A percentile compares a stretch with the other conserved stretches of the same genome.
Evolutionary conservation across 2,329 filamentous ascomycete species (phyloP).

Genomic region (Gaeumannomyces sp.): DNA sequence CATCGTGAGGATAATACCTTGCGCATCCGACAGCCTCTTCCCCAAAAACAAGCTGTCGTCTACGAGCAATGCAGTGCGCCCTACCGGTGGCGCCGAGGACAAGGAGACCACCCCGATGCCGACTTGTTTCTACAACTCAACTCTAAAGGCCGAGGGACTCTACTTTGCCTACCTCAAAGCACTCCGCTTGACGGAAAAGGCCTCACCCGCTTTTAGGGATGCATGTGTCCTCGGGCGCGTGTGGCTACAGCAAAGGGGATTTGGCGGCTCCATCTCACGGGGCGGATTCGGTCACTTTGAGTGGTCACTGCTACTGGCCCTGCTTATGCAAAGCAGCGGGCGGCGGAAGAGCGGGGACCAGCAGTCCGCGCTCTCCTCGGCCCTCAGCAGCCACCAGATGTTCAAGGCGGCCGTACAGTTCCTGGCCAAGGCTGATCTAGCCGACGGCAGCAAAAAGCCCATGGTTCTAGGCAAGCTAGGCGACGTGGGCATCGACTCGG

Average conservation of each 20-base stretch:
- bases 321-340: conserved; percentile 73
- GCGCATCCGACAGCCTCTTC: conserved; percentile 64
- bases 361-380: conserved; percentile 61
- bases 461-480: conserved; percentile 42
- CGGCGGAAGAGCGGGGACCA: conserved; percentile 49
- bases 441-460: conserved; percentile 47
- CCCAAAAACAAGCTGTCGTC: conserved; percentile 64
- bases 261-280: conserved; percentile 59
- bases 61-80: conserved; percentile 62
- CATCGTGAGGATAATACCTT: conserved; percentile 69
- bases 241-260: conserved; percentile 86
- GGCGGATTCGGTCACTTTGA: conserved; percentile 94
- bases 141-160: conserved; percentile 70
- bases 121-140: conserved; percentile 86
- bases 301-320: conserved; percentile 73
- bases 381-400: conserved; percentile 84
- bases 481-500: conserved; percentile 21
- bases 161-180: conserved; percentile 70
- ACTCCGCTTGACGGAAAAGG: conserved; percentile 61
- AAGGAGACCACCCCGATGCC: conserved; percentile 35
- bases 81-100: conserved; percentile 38
- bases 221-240: conserved; percentile 79
- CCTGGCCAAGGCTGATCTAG: conserved; percentile 65
- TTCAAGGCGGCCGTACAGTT: conserved; percentile 95
- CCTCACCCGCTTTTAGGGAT: conserved; percentile 69